Evolutionary conservation across 1,284 basidiomycete genomes (phyloP).

Genomic region (Cystobasidiaceae sp.): DNA sequence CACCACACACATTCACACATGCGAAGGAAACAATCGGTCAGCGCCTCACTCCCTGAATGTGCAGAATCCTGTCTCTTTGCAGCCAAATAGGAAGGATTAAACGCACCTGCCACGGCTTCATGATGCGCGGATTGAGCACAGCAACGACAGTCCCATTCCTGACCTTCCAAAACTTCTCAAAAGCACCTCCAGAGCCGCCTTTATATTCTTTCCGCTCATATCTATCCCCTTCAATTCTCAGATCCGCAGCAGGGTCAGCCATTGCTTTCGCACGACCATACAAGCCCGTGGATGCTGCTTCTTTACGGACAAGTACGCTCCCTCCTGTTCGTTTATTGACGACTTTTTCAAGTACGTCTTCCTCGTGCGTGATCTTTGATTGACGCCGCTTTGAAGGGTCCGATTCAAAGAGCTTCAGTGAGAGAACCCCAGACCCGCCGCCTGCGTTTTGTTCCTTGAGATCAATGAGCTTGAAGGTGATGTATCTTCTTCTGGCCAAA

Average conservation of each 20-base stretch:
- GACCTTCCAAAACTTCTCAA: constrained; percentile 76
- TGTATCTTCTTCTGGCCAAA: constrained; percentile 54
- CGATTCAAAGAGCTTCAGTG: constrained; percentile 80
- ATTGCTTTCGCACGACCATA: constrained; percentile 31
- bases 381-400: constrained; percentile 51
- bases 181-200: constrained; percentile 87
- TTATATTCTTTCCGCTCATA: constrained; percentile 57
- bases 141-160: constrained; percentile 84
- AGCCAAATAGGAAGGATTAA: neutral
- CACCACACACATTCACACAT: neutral
- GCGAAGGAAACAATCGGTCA: neutral
- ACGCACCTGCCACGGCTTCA: constrained; percentile 74
- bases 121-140: constrained; percentile 77
- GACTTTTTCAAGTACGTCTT: constrained; percentile 45
- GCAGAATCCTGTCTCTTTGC: neutral
- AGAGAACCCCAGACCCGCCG: constrained; percentile 74
- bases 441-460: constrained; percentile 55
- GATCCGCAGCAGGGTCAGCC: neutral
- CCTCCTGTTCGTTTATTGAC: constrained; percentile 6
- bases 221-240: neutral
- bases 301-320: neutral
- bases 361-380: constrained; percentile 33
- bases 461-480: constrained; percentile 79
- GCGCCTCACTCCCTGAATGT: constrained; percentile 4
- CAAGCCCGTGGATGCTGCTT: constrained; percentile 14